These are phyloP conservation scores for Kazachstania sp. DNA, from an alignment of 1,139 yeast genomes.

Conservation along the genomic window DNA sequence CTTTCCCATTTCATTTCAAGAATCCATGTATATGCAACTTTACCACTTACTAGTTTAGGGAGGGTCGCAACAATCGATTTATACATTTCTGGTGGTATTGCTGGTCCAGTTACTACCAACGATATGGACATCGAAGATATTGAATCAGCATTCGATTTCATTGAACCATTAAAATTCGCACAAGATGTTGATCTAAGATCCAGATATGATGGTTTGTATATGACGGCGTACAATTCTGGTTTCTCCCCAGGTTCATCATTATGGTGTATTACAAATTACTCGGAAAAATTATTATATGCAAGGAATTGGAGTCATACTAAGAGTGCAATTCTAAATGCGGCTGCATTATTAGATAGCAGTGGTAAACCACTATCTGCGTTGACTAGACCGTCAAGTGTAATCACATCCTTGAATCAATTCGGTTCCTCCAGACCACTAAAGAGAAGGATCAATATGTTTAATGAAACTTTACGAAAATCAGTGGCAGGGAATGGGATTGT, in stretches of 20 bases:
- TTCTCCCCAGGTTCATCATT: constrained; percentile 80
- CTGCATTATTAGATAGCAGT: constrained; percentile 50
- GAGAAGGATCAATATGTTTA: constrained; percentile 55
- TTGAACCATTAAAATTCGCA: constrained; percentile 63
- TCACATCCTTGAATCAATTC: constrained; percentile 53
- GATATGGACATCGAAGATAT: constrained; percentile 63
- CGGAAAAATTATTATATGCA: constrained; percentile 77
- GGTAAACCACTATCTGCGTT: constrained; percentile 57
- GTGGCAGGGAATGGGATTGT: constrained; percentile 56
- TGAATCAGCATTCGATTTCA: constrained; percentile 67
- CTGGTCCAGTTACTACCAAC: constrained; percentile 64
- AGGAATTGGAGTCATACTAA: constrained; percentile 94
- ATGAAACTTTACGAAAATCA: constrained; percentile 54
- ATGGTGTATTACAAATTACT: constrained; percentile 69
- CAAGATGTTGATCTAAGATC: constrained; percentile 58
- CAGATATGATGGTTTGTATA: constrained; percentile 51
- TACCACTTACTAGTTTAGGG: constrained; percentile 83
- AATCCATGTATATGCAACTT: constrained; percentile 76
- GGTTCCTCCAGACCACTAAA: constrained; percentile 63
- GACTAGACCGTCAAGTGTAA: constrained; percentile 73
- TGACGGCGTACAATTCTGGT: constrained; percentile 88
- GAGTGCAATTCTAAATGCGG: constrained; percentile 74
- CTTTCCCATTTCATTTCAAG: constrained; percentile 50
- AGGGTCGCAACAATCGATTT: constrained; percentile 75
- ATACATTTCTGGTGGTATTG: constrained; percentile 60